Evolutionary conservation across 768 basidiomycete genomes (phyloP), one percentile per base, ranked within the genome.

Genomic region (Calocybe indica): DNA sequence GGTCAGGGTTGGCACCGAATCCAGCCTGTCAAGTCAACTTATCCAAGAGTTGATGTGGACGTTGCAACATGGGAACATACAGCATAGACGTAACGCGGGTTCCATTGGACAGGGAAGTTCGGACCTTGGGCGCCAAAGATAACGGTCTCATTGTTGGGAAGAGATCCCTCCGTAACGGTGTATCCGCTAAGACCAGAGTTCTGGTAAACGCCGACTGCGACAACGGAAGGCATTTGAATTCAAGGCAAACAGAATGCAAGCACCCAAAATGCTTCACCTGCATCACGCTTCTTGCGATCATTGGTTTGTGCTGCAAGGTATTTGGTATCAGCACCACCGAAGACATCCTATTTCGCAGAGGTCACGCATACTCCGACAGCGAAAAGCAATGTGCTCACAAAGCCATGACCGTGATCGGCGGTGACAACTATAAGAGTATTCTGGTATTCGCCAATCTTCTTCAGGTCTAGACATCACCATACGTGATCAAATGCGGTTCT

Each of bases 361-460:
- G 12, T 55, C 42, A 12, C 31, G 30, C 11, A 29, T 8, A 29
- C 10, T 13, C 15, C 6, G 1, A 8, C 36, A 29, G n/a, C 13
- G 43, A 35, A 11, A 32, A 28, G 22, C 12, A 42, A 29, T 6
- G 9, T 11, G 61, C 69, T 39, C 37, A 71, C 71, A 46, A 74
- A 74, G 7, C 72, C 72, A 48, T 74, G 72, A 12, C 72, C 72
- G 46, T 74, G 72, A 52, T 74, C 72, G 44, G 72, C 72, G 42
- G 72, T 74, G 15, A 72, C 66, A 43, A 74, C 64, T 40, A 72
- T 72, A 12, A 74, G 55, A 1, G 71, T 74, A 44, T 72, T 56
- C 7, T 74, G 66, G 33, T 62, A 61, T 50, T 72, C 67, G 28
- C 72, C 71, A 41, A 72, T 71, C 51, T 65, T 56, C 59, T 71